phyloP scores from a whole-genome alignment of 148 eudicot species.

The Salicornia ramosissima region DNA sequence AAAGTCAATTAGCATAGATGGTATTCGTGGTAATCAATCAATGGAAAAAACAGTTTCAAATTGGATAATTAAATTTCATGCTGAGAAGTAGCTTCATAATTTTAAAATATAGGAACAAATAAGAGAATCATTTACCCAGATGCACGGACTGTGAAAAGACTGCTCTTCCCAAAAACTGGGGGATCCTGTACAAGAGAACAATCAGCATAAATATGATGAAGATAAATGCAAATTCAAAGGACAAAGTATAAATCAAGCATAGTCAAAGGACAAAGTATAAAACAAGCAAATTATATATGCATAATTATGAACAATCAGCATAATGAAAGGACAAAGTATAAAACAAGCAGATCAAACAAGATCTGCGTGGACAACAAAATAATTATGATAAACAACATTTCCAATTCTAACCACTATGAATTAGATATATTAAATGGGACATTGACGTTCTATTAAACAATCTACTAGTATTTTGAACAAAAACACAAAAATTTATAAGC shows the following conservation, averaged over 20 bases:
- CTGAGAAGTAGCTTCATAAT: neutral
- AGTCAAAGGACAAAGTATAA: too few relatives aligned
- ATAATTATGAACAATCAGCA: too few relatives aligned
- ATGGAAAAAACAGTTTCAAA: constrained; percentile 1
- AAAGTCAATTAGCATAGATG: neutral
- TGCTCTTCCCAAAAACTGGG: constrained; percentile 71
- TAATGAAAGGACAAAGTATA: neutral
- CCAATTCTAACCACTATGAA: neutral
- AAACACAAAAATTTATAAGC: neutral
- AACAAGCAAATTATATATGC: too few relatives aligned
- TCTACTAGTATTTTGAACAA: neutral
- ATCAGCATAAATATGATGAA: constrained; percentile 17
- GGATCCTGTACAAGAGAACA: constrained; percentile 45
- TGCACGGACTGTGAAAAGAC: constrained; percentile 52
- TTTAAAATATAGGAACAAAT: constrained; percentile 3
- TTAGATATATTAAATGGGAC: neutral
- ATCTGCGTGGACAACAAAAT: neutral
- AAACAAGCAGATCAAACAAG: constrained; percentile 1
- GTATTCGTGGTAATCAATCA: too few relatives aligned
- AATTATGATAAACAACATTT: neutral
- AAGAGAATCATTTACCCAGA: constrained; percentile 51
- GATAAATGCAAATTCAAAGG: neutral
- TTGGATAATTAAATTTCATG: constrained; percentile 5
- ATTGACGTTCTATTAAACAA: neutral
- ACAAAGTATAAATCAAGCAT: too few relatives aligned